Conservation (phyloP, 2,329 filamentous ascomycete genomes). For the Cadophora sp. region DNA sequence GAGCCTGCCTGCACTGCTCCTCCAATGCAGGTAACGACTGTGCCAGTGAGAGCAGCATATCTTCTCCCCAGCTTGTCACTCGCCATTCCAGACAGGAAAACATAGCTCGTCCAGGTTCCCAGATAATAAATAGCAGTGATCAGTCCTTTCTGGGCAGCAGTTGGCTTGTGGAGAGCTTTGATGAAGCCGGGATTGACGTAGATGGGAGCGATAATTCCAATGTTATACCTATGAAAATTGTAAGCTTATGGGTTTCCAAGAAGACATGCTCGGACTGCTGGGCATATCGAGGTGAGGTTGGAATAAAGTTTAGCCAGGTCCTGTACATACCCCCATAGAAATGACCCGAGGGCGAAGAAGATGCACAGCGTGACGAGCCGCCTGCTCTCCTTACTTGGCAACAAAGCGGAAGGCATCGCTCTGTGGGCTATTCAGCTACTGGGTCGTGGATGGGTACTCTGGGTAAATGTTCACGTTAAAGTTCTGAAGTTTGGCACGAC, state of each 20-base stretch:
- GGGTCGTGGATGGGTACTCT: not conserved
- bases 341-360: constrained; percentile 62
- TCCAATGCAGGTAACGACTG: constrained; percentile 54
- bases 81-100: constrained; percentile 58
- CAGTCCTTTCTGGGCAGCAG: constrained; percentile 54
- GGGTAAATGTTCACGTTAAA: not conserved
- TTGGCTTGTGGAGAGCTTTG: constrained; percentile 52
- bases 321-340: constrained; percentile 59
- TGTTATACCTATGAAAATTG: constrained; percentile 55
- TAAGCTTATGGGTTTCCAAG: constrained; percentile 8
- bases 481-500: not conserved
- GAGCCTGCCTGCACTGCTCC: constrained; percentile 55
- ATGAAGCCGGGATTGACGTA: constrained; percentile 62
- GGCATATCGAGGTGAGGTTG: not conserved
- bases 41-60: constrained; percentile 56
- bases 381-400: constrained; percentile 18
- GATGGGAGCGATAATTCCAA: constrained; percentile 62
- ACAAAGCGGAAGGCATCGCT: not conserved
- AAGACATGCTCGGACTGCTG: constrained; percentile 1
- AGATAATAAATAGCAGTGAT: constrained; percentile 65
- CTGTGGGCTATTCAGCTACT: not conserved
- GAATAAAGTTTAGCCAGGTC: not conserved
- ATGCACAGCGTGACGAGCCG: constrained; percentile 17
- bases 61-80: constrained; percentile 60
- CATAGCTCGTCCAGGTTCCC: constrained; percentile 61